These are phyloP conservation scores for Globisporangium sylvaticum DNA, from an alignment of 352 stramenopile species.

Conservation along the genomic window DNA sequence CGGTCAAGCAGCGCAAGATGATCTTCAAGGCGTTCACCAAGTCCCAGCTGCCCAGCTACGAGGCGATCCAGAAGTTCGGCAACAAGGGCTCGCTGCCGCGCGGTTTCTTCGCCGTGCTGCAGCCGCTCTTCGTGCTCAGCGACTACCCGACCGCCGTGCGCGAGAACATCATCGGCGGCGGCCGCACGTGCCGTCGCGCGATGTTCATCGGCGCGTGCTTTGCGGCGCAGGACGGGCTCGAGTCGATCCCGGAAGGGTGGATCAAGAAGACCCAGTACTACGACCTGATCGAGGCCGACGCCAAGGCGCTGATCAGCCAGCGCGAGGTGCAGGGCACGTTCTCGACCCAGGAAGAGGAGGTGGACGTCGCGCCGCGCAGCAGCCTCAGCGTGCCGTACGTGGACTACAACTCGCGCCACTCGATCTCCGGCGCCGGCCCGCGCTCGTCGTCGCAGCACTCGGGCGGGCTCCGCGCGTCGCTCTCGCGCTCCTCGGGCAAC, in stretches of 20 bases:
- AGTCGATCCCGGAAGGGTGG: conserved; percentile 65
- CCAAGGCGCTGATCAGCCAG: conserved; percentile 57
- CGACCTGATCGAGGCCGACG: conserved; percentile 74
- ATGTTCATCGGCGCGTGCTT: conserved; percentile 86
- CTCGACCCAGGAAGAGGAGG: conserved; percentile 34
- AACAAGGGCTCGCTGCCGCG: conserved; percentile 68
- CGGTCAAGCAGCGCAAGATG: conserved; percentile 77
- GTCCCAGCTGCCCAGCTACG: conserved; percentile 72
- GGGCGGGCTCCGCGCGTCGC: conserved; percentile 6
- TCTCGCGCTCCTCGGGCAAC: conserved; percentile 7
- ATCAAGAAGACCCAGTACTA: conserved; percentile 81
- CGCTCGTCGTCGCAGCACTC: conserved; percentile 21
- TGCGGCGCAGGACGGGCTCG: conserved; percentile 64
- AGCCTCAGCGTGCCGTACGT: conserved; percentile 43
- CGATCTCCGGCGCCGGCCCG: conserved; percentile 33
- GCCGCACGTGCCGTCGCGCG: conserved; percentile 66
- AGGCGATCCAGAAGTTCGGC: conserved; percentile 81
- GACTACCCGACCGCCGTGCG: conserved; percentile 76
- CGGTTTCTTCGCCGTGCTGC: conserved; percentile 66
- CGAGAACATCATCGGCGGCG: conserved; percentile 80
- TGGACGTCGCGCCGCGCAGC: conserved; percentile 33
- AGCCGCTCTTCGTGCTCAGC: conserved; percentile 75
- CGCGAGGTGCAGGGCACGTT: conserved; percentile 52
- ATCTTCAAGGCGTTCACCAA: conserved; percentile 87
- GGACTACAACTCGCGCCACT: conserved; percentile 49